Percentiles rank a stretch among this genome's conserved stretches.
Conservation (phyloP, 2,329 filamentous ascomycete genomes). For the Scleromitrula shiraiana region DNA sequence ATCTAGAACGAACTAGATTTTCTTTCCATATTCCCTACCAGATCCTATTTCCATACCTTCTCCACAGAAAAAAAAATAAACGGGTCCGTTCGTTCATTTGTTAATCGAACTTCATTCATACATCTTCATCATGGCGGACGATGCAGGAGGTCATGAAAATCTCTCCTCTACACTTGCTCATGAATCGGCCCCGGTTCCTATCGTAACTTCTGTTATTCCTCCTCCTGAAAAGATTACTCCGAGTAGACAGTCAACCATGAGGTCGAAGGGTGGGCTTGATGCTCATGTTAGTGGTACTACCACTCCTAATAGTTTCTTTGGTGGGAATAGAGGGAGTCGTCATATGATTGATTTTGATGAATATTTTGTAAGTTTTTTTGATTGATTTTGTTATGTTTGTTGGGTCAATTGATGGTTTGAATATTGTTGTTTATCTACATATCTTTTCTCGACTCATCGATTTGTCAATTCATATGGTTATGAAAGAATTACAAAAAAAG, state of each 20-base stretch:
- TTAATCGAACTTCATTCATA: too few species aligned
- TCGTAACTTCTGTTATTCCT: not conserved
- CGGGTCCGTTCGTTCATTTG: too few species aligned
- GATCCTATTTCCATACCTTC: too few species aligned
- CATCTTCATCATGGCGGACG: not conserved
- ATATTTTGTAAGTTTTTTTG: conserved; percentile 24
- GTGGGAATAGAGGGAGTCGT: not conserved
- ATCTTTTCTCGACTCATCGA: not conserved
- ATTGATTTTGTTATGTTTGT: too few species aligned
- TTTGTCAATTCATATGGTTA: too few species aligned
- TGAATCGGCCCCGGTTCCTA: not conserved
- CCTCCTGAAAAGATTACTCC: not conserved
- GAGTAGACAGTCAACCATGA: conserved; percentile 4
- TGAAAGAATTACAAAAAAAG: not conserved
- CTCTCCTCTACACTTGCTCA: conserved; percentile 5
- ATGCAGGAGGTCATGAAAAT: not conserved
- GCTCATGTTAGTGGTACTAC: not conserved
- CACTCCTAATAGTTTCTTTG: conserved; percentile 6
- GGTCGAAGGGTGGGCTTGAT: conserved; percentile 2
- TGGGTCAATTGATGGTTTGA: too few species aligned
- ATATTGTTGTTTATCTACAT: too few species aligned
- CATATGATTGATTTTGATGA: conserved; percentile 16
- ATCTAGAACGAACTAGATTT: too few species aligned
- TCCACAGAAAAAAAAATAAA: too few species aligned
- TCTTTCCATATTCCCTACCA: too few species aligned